A percentile compares a stretch with the other conserved stretches of the same genome.
Conservation (phyloP, 2,329 filamentous ascomycete genomes). For the Pseudocercospora musae region DNA sequence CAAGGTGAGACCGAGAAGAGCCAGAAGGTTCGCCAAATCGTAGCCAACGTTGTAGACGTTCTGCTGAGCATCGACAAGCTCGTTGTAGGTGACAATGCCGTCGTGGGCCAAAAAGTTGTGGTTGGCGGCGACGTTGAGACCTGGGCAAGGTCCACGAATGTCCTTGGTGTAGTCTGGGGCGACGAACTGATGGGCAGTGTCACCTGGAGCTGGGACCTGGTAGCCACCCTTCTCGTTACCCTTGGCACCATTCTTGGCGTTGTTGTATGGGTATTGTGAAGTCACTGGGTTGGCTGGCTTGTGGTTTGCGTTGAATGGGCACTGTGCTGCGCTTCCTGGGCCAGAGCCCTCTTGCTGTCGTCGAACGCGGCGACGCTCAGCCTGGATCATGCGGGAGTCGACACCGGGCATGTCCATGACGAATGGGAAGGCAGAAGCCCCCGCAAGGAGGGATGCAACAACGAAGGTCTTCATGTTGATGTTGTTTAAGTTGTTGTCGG, state of each 20-base stretch:
- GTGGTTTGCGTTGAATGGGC: conserved; percentile 42
- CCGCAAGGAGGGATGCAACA: conserved; percentile 23
- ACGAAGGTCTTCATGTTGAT: conserved; percentile 29
- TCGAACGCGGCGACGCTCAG: conserved; percentile 10
- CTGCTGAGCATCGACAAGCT: conserved; percentile 45
- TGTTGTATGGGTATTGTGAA: conserved; percentile 40
- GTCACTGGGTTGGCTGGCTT: conserved; percentile 36
- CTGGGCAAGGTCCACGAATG: conserved; percentile 38
- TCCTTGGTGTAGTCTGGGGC: conserved; percentile 32
- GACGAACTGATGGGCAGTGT: conserved; percentile 39
- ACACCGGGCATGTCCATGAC: conserved; percentile 36
- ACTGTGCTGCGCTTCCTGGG: conserved; percentile 31
- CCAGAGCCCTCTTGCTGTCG: conserved; percentile 14
- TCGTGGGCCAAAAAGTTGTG: conserved; percentile 44
- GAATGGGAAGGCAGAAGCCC: conserved; percentile 40
- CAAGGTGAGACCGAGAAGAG: conserved; percentile 38
- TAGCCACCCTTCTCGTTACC: conserved; percentile 44
- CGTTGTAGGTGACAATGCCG: conserved; percentile 40
- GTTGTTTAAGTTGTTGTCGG: neutral
- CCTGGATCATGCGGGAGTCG: conserved; percentile 2
- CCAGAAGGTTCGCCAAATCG: conserved; percentile 41
- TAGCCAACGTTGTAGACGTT: conserved; percentile 47
- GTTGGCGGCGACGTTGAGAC: conserved; percentile 12
- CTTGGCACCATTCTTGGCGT: conserved; percentile 42
- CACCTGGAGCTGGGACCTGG: conserved; percentile 44